A percentile compares a stretch with the other conserved stretches of the same genome.
Conservation (phyloP, 2,329 filamentous ascomycete species). For the Cladosporium colombiae region DNA sequence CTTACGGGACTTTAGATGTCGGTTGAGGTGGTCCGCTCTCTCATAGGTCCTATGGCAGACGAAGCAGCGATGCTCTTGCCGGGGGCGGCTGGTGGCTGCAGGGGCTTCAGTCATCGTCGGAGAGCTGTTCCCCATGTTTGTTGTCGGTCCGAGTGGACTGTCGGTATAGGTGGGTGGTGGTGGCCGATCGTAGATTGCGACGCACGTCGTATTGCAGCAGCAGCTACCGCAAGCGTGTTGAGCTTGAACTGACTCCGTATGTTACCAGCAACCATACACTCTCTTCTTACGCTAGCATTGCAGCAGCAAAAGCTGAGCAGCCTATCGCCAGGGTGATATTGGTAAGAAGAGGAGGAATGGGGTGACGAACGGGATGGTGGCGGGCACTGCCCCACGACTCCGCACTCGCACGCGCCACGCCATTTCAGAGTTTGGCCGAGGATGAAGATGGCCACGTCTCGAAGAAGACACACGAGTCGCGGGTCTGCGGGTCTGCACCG, state of each 20-base stretch:
- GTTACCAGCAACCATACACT: not conserved
- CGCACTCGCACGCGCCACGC: constrained; percentile 5
- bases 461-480: not conserved
- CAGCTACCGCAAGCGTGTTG: not conserved
- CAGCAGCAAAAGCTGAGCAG: not conserved
- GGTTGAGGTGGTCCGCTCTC: constrained; percentile 29
- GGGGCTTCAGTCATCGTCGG: constrained; percentile 1
- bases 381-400: constrained; percentile 6
- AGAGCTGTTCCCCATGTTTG: constrained; percentile 5
- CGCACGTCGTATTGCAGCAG: not conserved
- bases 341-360: constrained; percentile 2
- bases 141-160: constrained; percentile 8
- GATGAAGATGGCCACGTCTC: constrained; percentile 1
- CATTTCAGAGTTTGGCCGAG: not conserved
- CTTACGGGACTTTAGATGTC: constrained; percentile 30
- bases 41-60: constrained; percentile 31
- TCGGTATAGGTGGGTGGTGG: constrained; percentile 2
- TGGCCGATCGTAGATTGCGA: constrained; percentile 2
- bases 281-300: not conserved
- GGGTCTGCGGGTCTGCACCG: not conserved
- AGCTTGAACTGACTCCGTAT: not conserved
- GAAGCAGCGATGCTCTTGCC: constrained; percentile 27
- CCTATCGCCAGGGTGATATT: not conserved
- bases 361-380: not conserved
- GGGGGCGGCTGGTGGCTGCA: constrained; percentile 3